Percentiles rank a stretch among this genome's conserved stretches.
phyloP scores from a whole-genome alignment of 768 basidiomycete species.

The Tremella fuciformis region DNA sequence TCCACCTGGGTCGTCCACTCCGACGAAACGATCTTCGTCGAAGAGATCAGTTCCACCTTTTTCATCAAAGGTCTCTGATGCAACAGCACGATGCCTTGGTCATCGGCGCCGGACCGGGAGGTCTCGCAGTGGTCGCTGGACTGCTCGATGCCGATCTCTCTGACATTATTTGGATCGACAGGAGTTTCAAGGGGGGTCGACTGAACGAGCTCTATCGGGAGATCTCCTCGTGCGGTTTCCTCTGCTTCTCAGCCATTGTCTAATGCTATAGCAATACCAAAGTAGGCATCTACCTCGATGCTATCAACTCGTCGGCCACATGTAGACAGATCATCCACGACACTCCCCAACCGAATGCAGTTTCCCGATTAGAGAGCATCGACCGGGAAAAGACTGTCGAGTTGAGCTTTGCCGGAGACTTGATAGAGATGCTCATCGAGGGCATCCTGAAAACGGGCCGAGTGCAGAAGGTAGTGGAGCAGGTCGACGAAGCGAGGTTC shows the following conservation, averaged over 20 bases:
- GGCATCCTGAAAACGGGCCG: conserved; percentile 12
- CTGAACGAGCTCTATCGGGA: conserved; percentile 35
- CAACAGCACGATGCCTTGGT: conserved; percentile 20
- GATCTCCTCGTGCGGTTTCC: conserved; percentile 28
- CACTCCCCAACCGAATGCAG: conserved; percentile 24
- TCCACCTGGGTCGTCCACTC: too few species aligned
- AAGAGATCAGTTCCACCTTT: too few species aligned
- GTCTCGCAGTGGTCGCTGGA: conserved; percentile 20
- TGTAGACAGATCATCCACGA: conserved; percentile 17
- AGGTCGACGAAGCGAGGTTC: conserved; percentile 17
- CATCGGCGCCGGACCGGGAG: conserved; percentile 35
- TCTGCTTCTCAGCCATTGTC: too few species aligned
- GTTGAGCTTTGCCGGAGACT: conserved; percentile 29
- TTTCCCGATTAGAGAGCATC: conserved; percentile 15
- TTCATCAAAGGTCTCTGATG: not conserved
- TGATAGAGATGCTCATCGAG: conserved; percentile 20
- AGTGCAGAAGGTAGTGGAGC: conserved; percentile 12
- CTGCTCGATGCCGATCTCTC: conserved; percentile 23
- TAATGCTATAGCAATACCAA: conserved; percentile 30
- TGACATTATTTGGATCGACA: conserved; percentile 30
- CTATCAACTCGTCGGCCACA: conserved; percentile 22
- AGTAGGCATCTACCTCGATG: conserved; percentile 33
- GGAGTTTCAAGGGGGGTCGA: conserved; percentile 22
- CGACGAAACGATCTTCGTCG: too few species aligned
- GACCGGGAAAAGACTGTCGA: conserved; percentile 29